phyloP scores from a whole-genome alignment of 78 protist genomes.

The Planoprotostelium fungivorum region DNA sequence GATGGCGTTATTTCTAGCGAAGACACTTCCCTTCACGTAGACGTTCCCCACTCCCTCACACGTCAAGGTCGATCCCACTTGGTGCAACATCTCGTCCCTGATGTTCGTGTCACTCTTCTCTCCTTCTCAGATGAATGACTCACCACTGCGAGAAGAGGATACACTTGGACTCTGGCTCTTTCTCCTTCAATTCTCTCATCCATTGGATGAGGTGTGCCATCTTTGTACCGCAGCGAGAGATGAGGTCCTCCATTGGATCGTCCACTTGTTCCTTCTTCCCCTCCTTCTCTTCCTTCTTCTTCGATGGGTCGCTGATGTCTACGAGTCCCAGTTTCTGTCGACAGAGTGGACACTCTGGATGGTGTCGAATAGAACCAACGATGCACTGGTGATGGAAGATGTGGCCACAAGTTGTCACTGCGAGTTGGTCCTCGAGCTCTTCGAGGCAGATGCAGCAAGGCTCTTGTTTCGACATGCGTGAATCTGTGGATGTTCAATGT shows the following conservation, averaged over 20 bases:
- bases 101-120: not conserved
- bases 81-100: not conserved
- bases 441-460: conserved; percentile 18
- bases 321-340: too few relatives aligned
- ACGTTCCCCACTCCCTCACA: not conserved
- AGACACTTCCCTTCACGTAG: conserved; percentile 8
- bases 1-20: conserved; percentile 3
- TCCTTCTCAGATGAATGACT: not conserved
- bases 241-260: not conserved
- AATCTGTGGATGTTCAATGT: too few relatives aligned
- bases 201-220: conserved; percentile 5
- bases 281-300: not conserved
- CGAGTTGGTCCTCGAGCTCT: not conserved
- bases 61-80: conserved; percentile 4
- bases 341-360: not conserved
- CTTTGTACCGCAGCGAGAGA: conserved; percentile 5
- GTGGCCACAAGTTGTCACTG: conserved; percentile 16
- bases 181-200: not conserved
- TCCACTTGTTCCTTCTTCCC: not conserved
- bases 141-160: conserved; percentile 5
- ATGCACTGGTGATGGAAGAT: conserved; percentile 9
- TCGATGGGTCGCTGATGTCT: too few relatives aligned
- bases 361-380: not conserved
- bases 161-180: not conserved
- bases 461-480: not conserved